Percentiles rank a stretch among this genome's conserved stretches.
These are phyloP conservation scores for Entomortierella parvispora DNA, from an alignment of 192 early-diverging fungal species.

Conservation along the genomic window DNA sequence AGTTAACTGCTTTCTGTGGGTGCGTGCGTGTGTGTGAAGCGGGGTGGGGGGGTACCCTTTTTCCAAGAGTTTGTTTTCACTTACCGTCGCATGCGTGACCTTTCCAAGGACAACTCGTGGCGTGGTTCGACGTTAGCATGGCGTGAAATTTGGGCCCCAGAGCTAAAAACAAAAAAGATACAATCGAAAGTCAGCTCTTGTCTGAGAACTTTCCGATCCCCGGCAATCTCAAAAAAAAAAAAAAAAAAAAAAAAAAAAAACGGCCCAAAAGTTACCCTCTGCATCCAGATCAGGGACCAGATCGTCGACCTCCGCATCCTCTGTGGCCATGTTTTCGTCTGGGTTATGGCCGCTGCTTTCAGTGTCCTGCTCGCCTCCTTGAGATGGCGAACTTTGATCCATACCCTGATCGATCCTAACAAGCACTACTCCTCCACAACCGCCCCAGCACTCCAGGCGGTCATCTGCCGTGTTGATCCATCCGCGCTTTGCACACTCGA, in stretches of 20 bases:
- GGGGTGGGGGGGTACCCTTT: too few relatives aligned
- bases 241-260: not conserved
- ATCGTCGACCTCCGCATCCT: constrained; percentile 5
- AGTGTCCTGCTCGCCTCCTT: too few relatives aligned
- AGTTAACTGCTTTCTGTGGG: too few relatives aligned
- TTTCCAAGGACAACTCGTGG: constrained; percentile 33
- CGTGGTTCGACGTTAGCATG: constrained; percentile 37
- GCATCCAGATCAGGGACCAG: constrained; percentile 2
- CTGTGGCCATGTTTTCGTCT: not conserved
- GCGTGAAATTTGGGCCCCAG: constrained; percentile 35
- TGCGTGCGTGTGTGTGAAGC: too few relatives aligned
- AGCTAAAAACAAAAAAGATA: not conserved
- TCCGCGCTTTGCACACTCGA: constrained; percentile 47
- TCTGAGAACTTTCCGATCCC: too few relatives aligned
- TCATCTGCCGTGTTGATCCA: constrained; percentile 46
- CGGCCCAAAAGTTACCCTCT: too few relatives aligned
- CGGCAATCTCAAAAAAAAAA: not conserved
- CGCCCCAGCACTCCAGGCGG: constrained; percentile 44
- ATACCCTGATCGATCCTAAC: constrained; percentile 26
- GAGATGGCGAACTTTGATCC: too few relatives aligned
- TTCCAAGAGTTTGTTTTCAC: not conserved
- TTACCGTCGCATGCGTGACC: constrained; percentile 43
- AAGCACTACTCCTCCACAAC: constrained; percentile 41
- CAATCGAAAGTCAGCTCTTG: not conserved
- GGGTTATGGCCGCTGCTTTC: not conserved